Evolutionary conservation across 176 grass and related monocot genomes (phyloP).

Genomic region (Bonia amplexicaulis): DNA sequence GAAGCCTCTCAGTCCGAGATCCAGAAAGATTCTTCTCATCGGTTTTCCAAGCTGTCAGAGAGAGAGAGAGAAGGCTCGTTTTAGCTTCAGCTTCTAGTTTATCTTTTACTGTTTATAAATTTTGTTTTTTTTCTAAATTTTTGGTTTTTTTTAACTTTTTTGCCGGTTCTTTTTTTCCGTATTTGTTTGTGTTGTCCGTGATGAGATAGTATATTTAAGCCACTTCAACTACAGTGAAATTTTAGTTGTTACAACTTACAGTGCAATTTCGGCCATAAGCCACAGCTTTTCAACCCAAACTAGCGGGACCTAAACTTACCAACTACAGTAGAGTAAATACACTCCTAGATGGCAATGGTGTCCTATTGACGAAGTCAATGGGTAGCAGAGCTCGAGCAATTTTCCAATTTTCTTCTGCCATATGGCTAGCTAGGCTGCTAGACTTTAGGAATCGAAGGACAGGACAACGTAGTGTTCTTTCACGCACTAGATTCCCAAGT

Average conservation of each 20-base stretch:
- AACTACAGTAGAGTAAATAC: not conserved
- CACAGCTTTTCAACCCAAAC: too few relatives aligned
- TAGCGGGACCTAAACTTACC: constrained; percentile 11
- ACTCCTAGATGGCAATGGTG: not conserved
- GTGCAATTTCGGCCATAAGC: too few relatives aligned
- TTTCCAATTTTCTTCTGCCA: not conserved
- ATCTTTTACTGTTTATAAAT: too few relatives aligned
- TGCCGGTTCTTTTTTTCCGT: too few relatives aligned
- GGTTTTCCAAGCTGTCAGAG: constrained; percentile 16
- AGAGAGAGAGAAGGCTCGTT: too few relatives aligned
- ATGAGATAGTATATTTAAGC: too few relatives aligned
- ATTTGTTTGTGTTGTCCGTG: too few relatives aligned
- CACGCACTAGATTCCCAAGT: constrained; percentile 36
- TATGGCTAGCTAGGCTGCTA: not conserved
- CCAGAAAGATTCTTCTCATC: constrained; percentile 47
- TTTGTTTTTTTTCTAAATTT: too few relatives aligned
- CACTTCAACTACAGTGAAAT: too few relatives aligned
- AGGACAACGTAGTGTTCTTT: constrained; percentile 39
- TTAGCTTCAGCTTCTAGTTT: too few relatives aligned
- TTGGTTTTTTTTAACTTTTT: too few relatives aligned
- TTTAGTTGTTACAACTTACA: too few relatives aligned
- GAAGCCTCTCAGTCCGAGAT: constrained; percentile 31
- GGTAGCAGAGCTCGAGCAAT: constrained; percentile 20
- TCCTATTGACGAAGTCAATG: constrained; percentile 36
- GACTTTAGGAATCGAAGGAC: not conserved